Conservation (phyloP, 2,329 filamentous ascomycete species). For the Talaromyces amestolkiae region DNA sequence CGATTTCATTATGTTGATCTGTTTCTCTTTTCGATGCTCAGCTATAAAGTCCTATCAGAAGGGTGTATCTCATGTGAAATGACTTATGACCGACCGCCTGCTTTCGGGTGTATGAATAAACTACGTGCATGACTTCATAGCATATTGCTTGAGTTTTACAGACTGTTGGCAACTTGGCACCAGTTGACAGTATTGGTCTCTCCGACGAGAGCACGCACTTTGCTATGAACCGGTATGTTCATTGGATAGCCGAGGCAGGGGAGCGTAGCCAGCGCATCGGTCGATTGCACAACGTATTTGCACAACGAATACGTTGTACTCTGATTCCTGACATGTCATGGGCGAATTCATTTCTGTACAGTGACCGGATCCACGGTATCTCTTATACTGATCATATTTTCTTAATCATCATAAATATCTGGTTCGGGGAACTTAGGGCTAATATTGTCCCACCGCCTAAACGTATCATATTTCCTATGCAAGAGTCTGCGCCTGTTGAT, state of each 20-base stretch:
- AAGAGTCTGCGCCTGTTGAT: neutral
- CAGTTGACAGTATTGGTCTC: neutral
- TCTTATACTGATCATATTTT: neutral
- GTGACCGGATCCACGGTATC: neutral
- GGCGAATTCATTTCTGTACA: neutral
- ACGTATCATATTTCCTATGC: neutral
- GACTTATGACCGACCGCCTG: conserved; percentile 8
- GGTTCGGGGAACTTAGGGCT: neutral
- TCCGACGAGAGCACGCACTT: neutral
- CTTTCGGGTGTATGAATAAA: neutral
- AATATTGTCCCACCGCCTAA: neutral
- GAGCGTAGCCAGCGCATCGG: neutral
- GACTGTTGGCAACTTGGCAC: neutral
- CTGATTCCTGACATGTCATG: neutral
- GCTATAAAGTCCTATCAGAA: neutral
- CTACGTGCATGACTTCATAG: neutral
- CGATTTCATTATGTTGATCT: neutral
- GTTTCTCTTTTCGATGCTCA: neutral
- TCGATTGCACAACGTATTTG: neutral
- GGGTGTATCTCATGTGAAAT: conserved; percentile 9
- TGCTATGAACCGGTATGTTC: neutral
- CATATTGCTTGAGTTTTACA: neutral
- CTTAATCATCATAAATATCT: neutral
- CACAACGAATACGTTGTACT: neutral
- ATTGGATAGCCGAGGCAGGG: neutral